Conservation (phyloP, 2,329 filamentous ascomycete genomes). For the Phaeosphaeriaceae sp. region DNA sequence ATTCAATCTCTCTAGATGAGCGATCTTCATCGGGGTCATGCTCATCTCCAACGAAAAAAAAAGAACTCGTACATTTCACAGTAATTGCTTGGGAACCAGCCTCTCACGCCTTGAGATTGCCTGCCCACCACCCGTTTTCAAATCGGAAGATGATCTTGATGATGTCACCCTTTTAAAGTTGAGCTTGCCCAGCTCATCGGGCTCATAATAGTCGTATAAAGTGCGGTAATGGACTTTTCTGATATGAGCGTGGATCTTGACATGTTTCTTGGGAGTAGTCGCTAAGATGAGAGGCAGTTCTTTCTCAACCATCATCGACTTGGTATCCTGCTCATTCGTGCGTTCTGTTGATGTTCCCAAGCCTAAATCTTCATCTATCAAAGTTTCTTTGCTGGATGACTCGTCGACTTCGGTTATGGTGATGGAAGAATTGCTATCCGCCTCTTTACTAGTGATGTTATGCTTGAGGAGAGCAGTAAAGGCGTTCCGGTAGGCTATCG, state of each 20-base stretch:
- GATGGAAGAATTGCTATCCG: neutral
- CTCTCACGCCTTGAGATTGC: conserved; percentile 4
- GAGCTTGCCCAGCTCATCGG: neutral
- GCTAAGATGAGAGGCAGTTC: neutral
- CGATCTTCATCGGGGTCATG: neutral
- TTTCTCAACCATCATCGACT: neutral
- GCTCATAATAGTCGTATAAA: conserved; percentile 7
- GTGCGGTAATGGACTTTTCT: neutral
- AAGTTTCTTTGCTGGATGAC: neutral
- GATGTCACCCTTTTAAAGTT: conserved; percentile 1
- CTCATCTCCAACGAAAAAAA: neutral
- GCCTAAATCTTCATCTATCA: neutral
- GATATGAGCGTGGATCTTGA: neutral
- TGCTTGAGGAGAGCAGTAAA: neutral
- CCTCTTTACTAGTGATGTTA: neutral
- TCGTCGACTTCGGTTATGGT: neutral
- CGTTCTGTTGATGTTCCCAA: neutral
- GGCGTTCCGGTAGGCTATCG: neutral
- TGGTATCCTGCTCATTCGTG: neutral
- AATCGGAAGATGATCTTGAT: neutral
- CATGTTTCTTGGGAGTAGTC: neutral
- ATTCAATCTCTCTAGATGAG: neutral
- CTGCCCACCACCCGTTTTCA: conserved; percentile 9
- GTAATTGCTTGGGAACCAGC: conserved; percentile 11
- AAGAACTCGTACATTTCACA: neutral